Conservation (phyloP, 148 eudicot genomes). For the Euryodendron excelsum region DNA sequence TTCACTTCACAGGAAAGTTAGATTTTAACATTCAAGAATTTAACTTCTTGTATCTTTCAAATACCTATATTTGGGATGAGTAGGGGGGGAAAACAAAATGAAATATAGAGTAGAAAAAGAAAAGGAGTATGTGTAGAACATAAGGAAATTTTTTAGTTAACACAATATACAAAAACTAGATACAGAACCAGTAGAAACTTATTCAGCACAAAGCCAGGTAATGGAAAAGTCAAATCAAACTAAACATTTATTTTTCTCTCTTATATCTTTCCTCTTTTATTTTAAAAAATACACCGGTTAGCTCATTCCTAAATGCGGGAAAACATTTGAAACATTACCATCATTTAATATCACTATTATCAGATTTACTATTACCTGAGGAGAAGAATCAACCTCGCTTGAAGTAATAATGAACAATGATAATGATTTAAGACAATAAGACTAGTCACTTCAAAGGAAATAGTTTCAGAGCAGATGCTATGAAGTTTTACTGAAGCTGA, state of each 20-base stretch:
- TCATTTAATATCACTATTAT: constrained; percentile 67
- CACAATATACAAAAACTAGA: background rate
- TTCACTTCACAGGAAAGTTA: background rate
- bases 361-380: no score
- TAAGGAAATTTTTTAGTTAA: background rate
- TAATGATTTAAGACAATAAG: no score
- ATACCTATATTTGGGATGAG: background rate
- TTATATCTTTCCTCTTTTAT: background rate
- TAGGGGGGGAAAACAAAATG: background rate
- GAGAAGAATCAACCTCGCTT: no score
- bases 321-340: constrained; percentile 34
- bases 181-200: constrained; percentile 3
- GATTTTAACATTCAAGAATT: background rate
- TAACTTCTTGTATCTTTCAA: background rate
- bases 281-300: background rate
- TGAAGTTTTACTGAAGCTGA: no score
- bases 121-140: no score
- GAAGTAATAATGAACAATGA: no score
- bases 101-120: background rate
- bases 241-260: background rate
- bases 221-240: background rate
- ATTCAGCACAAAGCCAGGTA: background rate
- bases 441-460: no score
- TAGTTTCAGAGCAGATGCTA: no score
- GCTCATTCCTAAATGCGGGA: background rate